These are phyloP conservation scores for Dactylellina parvicollis DNA, from an alignment of 2,329 filamentous ascomycete genomes.

Conservation along the genomic window DNA sequence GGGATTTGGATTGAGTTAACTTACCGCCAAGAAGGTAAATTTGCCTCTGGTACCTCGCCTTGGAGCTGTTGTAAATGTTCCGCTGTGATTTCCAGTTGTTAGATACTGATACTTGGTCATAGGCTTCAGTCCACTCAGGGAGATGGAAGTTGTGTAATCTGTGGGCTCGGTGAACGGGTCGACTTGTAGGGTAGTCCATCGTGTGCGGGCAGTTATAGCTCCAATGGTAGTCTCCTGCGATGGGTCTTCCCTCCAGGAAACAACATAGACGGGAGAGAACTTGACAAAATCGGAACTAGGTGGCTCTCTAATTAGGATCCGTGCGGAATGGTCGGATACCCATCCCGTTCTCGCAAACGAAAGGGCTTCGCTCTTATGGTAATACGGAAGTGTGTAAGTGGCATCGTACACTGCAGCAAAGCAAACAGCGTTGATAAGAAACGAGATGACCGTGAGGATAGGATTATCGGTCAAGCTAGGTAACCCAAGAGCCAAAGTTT, in stretches of 20 bases:
- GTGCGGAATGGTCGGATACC: slow-evolving; percentile 81
- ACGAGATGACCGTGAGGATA: slow-evolving; percentile 72
- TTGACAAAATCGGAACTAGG: slow-evolving; percentile 65
- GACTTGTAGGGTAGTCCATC: slow-evolving; percentile 67
- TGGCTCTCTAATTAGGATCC: slow-evolving; percentile 84
- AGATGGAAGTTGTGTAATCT: slow-evolving; percentile 81
- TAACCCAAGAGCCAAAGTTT: slow-evolving; percentile 77
- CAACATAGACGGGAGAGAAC: slow-evolving; percentile 79
- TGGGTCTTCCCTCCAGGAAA: slow-evolving; percentile 69
- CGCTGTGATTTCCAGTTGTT: slow-evolving; percentile 85
- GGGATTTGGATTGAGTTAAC: neutral
- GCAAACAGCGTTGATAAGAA: slow-evolving; percentile 76
- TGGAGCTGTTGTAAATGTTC: slow-evolving; percentile 82
- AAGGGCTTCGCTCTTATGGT: slow-evolving; percentile 77
- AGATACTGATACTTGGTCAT: slow-evolving; percentile 83
- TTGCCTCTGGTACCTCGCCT: slow-evolving; percentile 73
- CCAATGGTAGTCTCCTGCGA: slow-evolving; percentile 63
- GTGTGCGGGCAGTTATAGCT: neutral
- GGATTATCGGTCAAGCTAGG: slow-evolving; percentile 75
- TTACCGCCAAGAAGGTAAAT: slow-evolving; percentile 82
- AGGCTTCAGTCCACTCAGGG: slow-evolving; percentile 73
- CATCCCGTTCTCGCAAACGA: slow-evolving; percentile 89
- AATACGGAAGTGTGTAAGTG: slow-evolving; percentile 75
- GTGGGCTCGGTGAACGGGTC: slow-evolving; percentile 76
- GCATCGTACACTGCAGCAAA: slow-evolving; percentile 79